These are phyloP conservation scores for Dryas drummondii DNA, from an alignment of 306 rosid genomes.

Conservation along the genomic window DNA sequence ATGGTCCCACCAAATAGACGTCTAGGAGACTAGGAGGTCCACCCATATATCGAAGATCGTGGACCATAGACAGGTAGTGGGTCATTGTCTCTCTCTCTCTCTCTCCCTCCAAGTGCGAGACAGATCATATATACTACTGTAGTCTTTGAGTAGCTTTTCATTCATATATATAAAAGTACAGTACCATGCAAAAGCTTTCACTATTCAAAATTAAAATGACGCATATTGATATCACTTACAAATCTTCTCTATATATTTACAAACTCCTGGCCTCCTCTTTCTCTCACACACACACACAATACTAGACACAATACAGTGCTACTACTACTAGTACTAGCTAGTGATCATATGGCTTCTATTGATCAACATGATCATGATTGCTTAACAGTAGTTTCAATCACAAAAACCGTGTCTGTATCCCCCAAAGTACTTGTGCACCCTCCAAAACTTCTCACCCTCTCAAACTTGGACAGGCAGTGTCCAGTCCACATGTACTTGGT, in stretches of 20 bases:
- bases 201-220: background rate
- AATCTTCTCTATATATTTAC: constrained; percentile 9
- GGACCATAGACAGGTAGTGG: constrained; percentile 36
- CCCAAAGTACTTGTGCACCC: constrained; percentile 43
- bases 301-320: too few species aligned
- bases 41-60: constrained; percentile 10
- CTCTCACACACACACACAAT: constrained; percentile 1
- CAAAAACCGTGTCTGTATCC: constrained; percentile 43
- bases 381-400: constrained; percentile 46
- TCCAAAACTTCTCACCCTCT: constrained; percentile 47
- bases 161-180: constrained; percentile 24
- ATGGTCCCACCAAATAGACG: constrained; percentile 15
- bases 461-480: constrained; percentile 81
- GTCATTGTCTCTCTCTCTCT: constrained; percentile 30
- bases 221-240: background rate
- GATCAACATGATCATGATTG: constrained; percentile 5
- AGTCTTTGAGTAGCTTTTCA: background rate
- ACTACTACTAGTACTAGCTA: too few species aligned
- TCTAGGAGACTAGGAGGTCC: background rate
- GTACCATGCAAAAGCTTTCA: constrained; percentile 48
- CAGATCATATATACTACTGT: constrained; percentile 36
- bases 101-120: constrained; percentile 38
- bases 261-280: constrained; percentile 5
- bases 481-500: constrained; percentile 63
- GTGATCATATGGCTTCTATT: background rate